phyloP scores from a whole-genome alignment of 768 basidiomycete species.

The Galerina marginata region DNA sequence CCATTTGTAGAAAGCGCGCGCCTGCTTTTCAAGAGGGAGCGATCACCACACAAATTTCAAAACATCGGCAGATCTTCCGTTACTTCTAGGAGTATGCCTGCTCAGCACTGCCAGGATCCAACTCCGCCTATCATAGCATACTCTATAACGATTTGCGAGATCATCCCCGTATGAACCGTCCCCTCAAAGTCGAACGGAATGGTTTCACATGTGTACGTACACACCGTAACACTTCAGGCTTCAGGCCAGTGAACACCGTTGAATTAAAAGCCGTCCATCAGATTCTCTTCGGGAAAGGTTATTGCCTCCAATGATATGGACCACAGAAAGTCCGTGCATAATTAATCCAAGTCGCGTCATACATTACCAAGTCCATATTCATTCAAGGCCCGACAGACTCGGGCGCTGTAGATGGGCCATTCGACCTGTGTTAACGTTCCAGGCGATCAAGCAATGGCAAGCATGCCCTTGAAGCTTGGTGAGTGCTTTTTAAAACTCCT shows the following conservation, averaged over 20 bases:
- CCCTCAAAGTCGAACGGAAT: neutral
- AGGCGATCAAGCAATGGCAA: neutral
- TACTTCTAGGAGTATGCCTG: too few relatives aligned
- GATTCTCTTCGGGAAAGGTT: constrained; percentile 6
- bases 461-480: neutral
- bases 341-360: neutral
- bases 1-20: too few relatives aligned
- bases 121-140: neutral
- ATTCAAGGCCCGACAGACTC: neutral
- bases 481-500: neutral
- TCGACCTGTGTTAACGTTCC: neutral
- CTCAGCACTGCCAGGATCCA: too few relatives aligned
- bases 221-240: neutral
- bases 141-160: neutral
- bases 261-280: constrained; percentile 14
- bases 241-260: neutral
- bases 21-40: too few relatives aligned
- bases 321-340: neutral
- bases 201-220: constrained; percentile 11
- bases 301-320: neutral
- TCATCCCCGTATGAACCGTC: neutral
- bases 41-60: too few relatives aligned
- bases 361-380: neutral
- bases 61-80: too few relatives aligned
- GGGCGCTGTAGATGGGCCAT: neutral